Evolutionary conservation across 306 rosid species (phyloP).

Genomic region (Medicago ruthenica): DNA sequence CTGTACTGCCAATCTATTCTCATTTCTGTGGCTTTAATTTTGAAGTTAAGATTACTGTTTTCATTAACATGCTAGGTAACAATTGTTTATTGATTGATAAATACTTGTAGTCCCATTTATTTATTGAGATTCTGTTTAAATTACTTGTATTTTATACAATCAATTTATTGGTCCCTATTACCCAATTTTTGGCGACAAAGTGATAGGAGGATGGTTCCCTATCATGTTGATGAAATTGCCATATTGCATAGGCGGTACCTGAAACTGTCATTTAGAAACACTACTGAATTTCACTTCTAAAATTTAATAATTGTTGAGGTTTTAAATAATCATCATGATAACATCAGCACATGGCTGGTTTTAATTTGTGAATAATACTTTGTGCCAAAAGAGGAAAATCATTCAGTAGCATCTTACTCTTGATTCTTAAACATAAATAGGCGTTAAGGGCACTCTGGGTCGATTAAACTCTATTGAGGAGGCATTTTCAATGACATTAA

Average conservation of each 20-base stretch:
- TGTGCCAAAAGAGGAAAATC: slow-evolving; percentile 9
- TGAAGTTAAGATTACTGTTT: background rate
- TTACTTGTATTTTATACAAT: background rate
- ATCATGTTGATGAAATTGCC: slow-evolving; percentile 11
- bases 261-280: background rate
- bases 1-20: too few relatives aligned
- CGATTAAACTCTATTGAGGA: slow-evolving; percentile 5
- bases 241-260: background rate
- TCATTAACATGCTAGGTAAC: background rate
- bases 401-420: slow-evolving; percentile 2
- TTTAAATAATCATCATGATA: background rate
- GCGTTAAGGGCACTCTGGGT: background rate
- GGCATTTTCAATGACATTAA: background rate
- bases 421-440: slow-evolving; percentile 8
- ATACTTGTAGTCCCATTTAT: background rate
- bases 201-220: background rate
- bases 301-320: background rate
- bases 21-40: too few relatives aligned
- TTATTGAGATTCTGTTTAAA: background rate
- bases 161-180: background rate
- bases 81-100: slow-evolving; percentile 13
- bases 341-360: background rate
- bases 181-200: background rate
- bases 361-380: background rate
- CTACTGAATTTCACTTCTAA: slow-evolving; percentile 5